A percentile compares a stretch with the other conserved stretches of the same genome.
Evolutionary conservation across 2,329 filamentous ascomycete genomes (phyloP).

Genomic region (Phialophora expanda): DNA sequence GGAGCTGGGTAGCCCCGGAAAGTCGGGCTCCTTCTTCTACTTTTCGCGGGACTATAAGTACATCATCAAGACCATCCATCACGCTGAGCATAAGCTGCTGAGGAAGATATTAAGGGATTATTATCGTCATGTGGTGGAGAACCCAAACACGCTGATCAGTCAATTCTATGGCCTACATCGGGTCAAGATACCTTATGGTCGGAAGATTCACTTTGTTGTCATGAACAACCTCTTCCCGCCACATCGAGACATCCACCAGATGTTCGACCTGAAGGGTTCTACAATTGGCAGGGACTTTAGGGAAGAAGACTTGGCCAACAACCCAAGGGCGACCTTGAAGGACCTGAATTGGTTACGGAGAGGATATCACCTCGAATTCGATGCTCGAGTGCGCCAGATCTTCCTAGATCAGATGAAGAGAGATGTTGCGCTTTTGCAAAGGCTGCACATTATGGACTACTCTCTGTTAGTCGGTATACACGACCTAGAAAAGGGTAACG

Average conservation of each 20-base stretch:
- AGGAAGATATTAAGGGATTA: constrained; percentile 74
- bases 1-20: constrained; percentile 93
- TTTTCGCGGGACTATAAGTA: constrained; percentile 99
- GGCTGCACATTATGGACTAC: constrained; percentile 97
- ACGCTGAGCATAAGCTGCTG: constrained; percentile 69
- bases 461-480: constrained; percentile 94
- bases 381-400: constrained; percentile 81
- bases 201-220: constrained; percentile 98
- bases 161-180: constrained; percentile 97
- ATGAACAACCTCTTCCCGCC: constrained; percentile 99
- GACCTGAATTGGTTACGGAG: constrained; percentile 95
- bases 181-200: constrained; percentile 96
- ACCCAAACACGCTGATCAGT: constrained; percentile 94
- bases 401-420: constrained; percentile 88
- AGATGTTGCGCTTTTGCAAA: constrained; percentile 85
- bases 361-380: constrained; percentile 83
- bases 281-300: constrained; percentile 90
- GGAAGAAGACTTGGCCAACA: constrained; percentile 84
- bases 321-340: constrained; percentile 91
- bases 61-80: constrained; percentile 99
- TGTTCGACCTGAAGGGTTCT: constrained; percentile 95
- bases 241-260: constrained; percentile 95
- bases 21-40: constrained; percentile 99
- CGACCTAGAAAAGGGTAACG: constrained; percentile 86
- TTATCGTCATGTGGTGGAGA: constrained; percentile 87